Percentiles rank a stretch among this genome's conserved stretches.
These are phyloP conservation scores for Phytopythium boreale DNA, from an alignment of 352 stramenopile species.

Conservation along the genomic window DNA sequence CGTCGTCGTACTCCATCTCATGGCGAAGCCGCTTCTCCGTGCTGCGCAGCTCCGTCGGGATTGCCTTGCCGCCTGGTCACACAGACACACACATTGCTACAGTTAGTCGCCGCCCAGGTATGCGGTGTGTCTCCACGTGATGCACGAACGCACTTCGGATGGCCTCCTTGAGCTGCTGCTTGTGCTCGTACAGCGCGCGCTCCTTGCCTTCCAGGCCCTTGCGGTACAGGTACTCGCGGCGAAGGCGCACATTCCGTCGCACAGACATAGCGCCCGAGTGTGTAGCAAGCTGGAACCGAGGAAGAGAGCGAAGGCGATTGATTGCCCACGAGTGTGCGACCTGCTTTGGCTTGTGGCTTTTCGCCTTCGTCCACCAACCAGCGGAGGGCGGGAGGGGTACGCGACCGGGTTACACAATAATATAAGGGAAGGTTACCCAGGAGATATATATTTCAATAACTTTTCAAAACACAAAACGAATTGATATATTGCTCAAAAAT, in stretches of 20 bases:
- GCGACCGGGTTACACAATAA: no score
- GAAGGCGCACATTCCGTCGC: constrained; percentile 94
- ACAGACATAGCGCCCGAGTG: constrained; percentile 64
- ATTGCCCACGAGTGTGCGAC: not conserved
- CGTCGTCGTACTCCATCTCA: constrained; percentile 92
- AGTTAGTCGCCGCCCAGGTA: no score
- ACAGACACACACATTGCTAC: not conserved
- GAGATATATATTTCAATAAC: no score
- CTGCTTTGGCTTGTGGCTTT: constrained; percentile 3
- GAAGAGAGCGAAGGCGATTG: not conserved
- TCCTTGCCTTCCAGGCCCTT: constrained; percentile 97
- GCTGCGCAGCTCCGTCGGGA: constrained; percentile 96
- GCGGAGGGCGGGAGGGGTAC: not conserved
- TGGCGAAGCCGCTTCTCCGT: constrained; percentile 91
- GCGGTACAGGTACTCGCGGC: constrained; percentile 99
- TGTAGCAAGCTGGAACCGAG: not conserved
- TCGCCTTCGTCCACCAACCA: constrained; percentile 10
- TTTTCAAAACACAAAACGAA: no score
- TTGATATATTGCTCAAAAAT: no score
- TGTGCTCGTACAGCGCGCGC: constrained; percentile 95
- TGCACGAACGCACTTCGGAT: constrained; percentile 46
- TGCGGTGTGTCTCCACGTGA: no score
- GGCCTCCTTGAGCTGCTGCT: constrained; percentile 95
- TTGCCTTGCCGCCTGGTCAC: constrained; percentile 85
- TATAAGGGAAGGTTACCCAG: no score